Conservation (phyloP, 2,329 filamentous ascomycete species). For the Leptodontidium sp. region DNA sequence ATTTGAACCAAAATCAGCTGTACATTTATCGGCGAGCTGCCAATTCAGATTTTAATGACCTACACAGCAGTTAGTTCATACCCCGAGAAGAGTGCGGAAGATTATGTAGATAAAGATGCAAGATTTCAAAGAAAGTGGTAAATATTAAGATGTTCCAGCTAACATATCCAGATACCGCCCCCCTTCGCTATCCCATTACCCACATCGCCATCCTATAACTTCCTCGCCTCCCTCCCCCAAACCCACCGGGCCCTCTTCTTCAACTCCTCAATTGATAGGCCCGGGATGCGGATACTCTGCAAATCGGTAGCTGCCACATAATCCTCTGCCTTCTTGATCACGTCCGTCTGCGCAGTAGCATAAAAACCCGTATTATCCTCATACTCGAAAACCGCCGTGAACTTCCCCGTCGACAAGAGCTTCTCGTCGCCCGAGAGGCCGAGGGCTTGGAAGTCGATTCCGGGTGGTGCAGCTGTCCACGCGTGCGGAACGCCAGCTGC, state of each 20-base stretch:
- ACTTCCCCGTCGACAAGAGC: constrained; percentile 4
- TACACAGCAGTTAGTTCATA: no score
- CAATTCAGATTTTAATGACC: no score
- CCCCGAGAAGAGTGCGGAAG: no score
- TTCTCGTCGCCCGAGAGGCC: not conserved
- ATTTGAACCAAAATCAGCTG: no score
- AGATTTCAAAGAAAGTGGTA: no score
- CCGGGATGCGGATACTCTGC: constrained; percentile 10
- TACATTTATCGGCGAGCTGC: no score
- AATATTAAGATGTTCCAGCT: no score
- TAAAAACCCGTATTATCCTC: constrained; percentile 9
- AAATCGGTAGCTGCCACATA: constrained; percentile 4
- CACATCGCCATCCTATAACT: not conserved
- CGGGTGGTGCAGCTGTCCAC: not conserved
- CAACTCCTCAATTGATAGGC: constrained; percentile 9
- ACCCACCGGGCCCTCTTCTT: constrained; percentile 10
- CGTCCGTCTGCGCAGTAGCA: not conserved
- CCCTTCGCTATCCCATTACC: no score
- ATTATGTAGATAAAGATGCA: no score
- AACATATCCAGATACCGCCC: no score
- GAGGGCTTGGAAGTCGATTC: constrained; percentile 15
- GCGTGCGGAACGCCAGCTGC: not conserved
- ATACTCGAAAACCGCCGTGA: constrained; percentile 3
- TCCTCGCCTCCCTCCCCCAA: constrained; percentile 11
- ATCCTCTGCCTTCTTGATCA: constrained; percentile 9